Evolutionary conservation across 2,329 filamentous ascomycete species (phyloP), one percentile per base, ranked within the genome.

Genomic region (Colletotrichum caudatum): DNA sequence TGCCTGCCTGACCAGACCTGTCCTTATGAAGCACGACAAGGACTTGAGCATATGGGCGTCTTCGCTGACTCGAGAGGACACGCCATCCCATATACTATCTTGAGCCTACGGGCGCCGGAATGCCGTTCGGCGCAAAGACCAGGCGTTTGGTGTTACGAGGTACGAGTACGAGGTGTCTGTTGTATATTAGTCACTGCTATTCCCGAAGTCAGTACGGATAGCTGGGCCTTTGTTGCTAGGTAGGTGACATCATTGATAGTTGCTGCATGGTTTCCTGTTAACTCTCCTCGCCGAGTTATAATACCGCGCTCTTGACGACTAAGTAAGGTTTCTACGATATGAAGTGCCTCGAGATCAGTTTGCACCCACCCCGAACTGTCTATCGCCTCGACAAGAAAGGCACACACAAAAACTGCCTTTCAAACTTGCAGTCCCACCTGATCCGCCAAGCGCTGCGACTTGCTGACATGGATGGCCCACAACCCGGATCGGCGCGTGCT

Each of bases 401-500:
- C n/a, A 48, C 61, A 2, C 9, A 2, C 6, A 4, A 23, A 51
- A 23, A 51, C 26, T 53, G 69, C 41, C 26, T 58, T 60, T 26
- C 58, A 64, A 59, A 57, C 53, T 59, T 68, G 37, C 16, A 63
- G 26, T 46, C 8, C 41, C 12, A 63, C 35, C 14, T 3, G 50
- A 46, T 29, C 69, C 64, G 54, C 65, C 23, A 14, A 5, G 20
- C 35, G 46, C 51, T 71, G 69, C 65, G 69, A 26, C 69, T 59
- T 29, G 59, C 69, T 71, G 59, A 71, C 64, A 39, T 23, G 64
- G 23, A 29, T 29, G 29, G 29, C 59, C 58, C 64, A 66, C 69
- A 58, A 41, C n/a, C 56, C 48, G 39, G 50, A 62, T 53, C 51
- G 50, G 33, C 51, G 26, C 26, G 44, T 50, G 66, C 50, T 50